Evolutionary conservation across 2,329 filamentous ascomycete species (phyloP).

Genomic region (Rutstroemia sp.): DNA sequence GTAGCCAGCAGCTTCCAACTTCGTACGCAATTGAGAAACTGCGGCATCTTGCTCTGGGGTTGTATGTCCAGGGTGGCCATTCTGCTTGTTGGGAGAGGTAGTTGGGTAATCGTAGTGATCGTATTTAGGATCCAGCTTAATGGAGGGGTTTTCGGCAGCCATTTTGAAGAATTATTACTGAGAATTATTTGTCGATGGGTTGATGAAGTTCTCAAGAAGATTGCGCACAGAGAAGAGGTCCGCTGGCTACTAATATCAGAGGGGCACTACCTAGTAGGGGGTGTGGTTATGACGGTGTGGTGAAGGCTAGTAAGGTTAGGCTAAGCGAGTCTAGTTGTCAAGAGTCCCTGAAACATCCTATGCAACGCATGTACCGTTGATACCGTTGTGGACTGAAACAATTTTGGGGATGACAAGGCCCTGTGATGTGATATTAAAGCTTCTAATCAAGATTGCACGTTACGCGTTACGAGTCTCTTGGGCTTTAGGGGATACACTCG

Average conservation of each 20-base stretch:
- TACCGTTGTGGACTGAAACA: neutral
- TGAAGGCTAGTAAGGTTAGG: neutral
- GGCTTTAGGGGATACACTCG: too few relatives aligned
- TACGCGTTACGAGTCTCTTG: neutral
- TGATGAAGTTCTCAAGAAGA: neutral
- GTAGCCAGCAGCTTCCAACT: conserved; percentile 78
- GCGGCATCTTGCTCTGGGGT: conserved; percentile 82
- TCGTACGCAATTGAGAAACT: conserved; percentile 74
- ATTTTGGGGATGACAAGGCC: neutral
- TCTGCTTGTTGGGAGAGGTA: conserved; percentile 58
- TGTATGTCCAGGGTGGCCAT: conserved; percentile 83
- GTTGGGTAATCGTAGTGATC: conserved; percentile 93
- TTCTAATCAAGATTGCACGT: neutral
- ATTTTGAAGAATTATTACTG: conserved; percentile 17
- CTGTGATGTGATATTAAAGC: neutral
- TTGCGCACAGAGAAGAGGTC: neutral
- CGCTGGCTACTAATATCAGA: neutral
- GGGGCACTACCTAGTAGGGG: neutral
- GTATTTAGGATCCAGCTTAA: conserved; percentile 75
- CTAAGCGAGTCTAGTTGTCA: neutral
- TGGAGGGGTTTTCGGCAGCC: conserved; percentile 18
- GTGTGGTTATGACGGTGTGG: conserved; percentile 1
- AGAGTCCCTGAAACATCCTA: neutral
- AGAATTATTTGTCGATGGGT: neutral
- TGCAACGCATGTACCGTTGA: neutral